Evolutionary conservation across 1,284 basidiomycete genomes (phyloP).

Genomic region (Cryptococcus hybrid): DNA sequence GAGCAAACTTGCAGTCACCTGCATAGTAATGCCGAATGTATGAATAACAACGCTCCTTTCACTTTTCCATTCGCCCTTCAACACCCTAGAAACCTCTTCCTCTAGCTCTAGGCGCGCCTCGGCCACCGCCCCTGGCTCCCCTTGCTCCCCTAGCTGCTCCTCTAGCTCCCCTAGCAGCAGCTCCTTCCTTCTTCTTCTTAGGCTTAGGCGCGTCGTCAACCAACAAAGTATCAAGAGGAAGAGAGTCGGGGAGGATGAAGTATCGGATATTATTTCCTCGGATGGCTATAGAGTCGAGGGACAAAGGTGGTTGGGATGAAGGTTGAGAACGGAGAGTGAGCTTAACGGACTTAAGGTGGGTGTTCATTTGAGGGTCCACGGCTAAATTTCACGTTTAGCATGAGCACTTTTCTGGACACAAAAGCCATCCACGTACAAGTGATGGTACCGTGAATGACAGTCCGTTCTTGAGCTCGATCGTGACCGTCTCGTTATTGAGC

Average conservation of each 20-base stretch:
- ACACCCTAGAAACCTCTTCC: constrained; percentile 35
- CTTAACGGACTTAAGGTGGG: constrained; percentile 94
- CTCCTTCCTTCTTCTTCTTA: constrained; percentile 62
- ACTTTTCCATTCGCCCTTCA: neutral
- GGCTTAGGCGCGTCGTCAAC: constrained; percentile 98
- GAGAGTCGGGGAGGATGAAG: constrained; percentile 92
- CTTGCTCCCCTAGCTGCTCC: constrained; percentile 21
- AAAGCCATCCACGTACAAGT: constrained; percentile 66
- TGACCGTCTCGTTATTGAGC: constrained; percentile 98
- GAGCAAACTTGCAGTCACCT: neutral
- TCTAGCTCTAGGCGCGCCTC: constrained; percentile 36
- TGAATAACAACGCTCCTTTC: neutral
- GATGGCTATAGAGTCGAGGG: constrained; percentile 84
- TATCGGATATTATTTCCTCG: constrained; percentile 83
- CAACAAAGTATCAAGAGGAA: constrained; percentile 92
- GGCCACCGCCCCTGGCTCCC: constrained; percentile 35
- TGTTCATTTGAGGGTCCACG: constrained; percentile 97
- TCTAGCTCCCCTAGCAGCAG: constrained; percentile 23
- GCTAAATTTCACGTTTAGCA: constrained; percentile 54
- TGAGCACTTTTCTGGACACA: neutral
- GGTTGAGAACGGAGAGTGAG: constrained; percentile 81
- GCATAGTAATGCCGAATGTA: neutral
- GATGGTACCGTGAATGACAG: constrained; percentile 93
- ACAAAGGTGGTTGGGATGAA: constrained; percentile 47
- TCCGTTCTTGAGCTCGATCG: constrained; percentile 97